phyloP scores from a whole-genome alignment of 2,329 filamentous ascomycete species.

The Aspergillus piperis region DNA sequence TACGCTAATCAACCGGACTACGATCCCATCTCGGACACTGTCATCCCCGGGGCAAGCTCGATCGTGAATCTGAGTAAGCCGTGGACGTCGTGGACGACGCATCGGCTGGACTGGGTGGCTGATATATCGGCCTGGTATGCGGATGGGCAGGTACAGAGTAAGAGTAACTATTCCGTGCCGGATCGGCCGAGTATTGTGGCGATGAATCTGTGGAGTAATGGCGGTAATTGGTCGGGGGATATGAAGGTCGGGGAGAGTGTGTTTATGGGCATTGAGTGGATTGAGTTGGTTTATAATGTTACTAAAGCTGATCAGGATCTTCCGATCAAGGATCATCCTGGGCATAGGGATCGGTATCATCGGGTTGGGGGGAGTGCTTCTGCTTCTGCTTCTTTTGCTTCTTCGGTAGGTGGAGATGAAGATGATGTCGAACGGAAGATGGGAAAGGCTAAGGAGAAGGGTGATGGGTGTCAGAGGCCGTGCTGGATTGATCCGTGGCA shows the following conservation, averaged over 20 bases:
- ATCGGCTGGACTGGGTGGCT: constrained; percentile 46
- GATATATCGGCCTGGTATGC: constrained; percentile 41
- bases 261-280: constrained; percentile 44
- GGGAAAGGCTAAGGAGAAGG: neutral
- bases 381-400: too few species aligned
- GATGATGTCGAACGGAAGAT: neutral
- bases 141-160: constrained; percentile 31
- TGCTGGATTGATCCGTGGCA: constrained; percentile 1
- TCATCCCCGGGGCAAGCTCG: constrained; percentile 37
- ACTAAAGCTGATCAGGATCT: constrained; percentile 15
- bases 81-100: constrained; percentile 45
- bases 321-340: neutral
- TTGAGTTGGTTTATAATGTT: constrained; percentile 44
- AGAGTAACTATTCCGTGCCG: constrained; percentile 41
- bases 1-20: constrained; percentile 49
- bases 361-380: neutral
- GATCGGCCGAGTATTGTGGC: constrained; percentile 39
- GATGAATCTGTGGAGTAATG: constrained; percentile 48
- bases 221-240: constrained; percentile 45
- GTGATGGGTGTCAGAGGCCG: neutral
- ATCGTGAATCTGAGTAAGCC: constrained; percentile 32
- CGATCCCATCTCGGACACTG: constrained; percentile 33
- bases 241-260: constrained; percentile 41
- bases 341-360: constrained; percentile 2
- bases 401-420: neutral